These are phyloP conservation scores for Lodderomyces jiufengensis DNA, from an alignment of 1,139 yeast species.

Conservation along the genomic window DNA sequence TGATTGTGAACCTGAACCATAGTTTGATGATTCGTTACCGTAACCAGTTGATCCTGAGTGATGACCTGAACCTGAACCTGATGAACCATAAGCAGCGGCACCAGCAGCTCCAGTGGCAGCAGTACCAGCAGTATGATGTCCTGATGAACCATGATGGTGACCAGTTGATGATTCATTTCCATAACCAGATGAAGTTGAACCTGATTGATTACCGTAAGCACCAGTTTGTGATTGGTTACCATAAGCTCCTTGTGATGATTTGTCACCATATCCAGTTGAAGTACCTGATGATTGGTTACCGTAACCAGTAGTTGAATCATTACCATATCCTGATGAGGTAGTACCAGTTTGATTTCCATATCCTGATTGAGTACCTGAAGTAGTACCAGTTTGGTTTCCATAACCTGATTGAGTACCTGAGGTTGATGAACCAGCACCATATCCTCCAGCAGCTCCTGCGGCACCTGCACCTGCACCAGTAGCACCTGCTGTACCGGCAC, in stretches of 20 bases:
- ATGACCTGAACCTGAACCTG: constrained; percentile 3
- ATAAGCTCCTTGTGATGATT: constrained; percentile 1
- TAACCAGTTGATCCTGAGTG: constrained; percentile 3
- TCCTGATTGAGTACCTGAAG: constrained; percentile 3
- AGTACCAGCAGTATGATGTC: constrained; percentile 5
- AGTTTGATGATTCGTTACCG: constrained; percentile 4
- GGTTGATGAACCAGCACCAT: constrained; percentile 3
- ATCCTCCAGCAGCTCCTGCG: constrained; percentile 6
- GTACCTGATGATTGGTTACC: constrained; percentile 4
- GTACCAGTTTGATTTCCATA: too few species aligned
- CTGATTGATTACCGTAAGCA: constrained; percentile 4
- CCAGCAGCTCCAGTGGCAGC: constrained; percentile 6
- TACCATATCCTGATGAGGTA: constrained; percentile 6
- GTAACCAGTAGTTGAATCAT: constrained; percentile 5
- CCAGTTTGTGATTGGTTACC: constrained; percentile 4
- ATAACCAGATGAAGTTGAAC: constrained; percentile 4
- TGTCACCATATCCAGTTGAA: not conserved
- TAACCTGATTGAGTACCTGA: constrained; percentile 7
- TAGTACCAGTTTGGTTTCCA: constrained; percentile 7
- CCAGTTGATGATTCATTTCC: constrained; percentile 8
- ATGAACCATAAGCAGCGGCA: constrained; percentile 6
- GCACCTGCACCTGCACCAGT: constrained; percentile 6
- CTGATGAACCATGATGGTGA: constrained; percentile 3
- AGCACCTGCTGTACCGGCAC: constrained; percentile 5
- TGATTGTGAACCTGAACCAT: not conserved